These are phyloP conservation scores for Fusarium decemcellulare DNA, from an alignment of 2,329 filamentous ascomycete species.

Conservation along the genomic window DNA sequence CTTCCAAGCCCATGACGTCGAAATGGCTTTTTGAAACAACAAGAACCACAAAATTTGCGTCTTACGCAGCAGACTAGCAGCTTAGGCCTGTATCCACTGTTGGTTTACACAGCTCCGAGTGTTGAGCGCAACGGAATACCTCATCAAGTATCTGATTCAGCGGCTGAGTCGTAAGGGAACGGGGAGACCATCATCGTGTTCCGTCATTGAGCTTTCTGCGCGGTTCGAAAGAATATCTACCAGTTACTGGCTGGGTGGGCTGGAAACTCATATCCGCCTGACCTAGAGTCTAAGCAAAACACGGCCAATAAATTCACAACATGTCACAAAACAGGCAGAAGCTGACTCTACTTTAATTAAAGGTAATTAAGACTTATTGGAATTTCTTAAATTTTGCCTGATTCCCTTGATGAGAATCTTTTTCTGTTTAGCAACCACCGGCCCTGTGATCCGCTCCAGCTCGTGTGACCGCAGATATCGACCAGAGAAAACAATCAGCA, in stretches of 20 bases:
- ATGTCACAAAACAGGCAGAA: too few species aligned
- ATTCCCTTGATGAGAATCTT: too few species aligned
- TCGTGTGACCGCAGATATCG: constrained; percentile 21
- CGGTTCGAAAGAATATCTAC: too few species aligned
- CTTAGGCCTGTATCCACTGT: constrained; percentile 24
- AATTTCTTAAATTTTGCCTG: too few species aligned
- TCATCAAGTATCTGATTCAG: not conserved
- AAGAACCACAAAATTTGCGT: constrained; percentile 38
- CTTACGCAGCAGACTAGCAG: constrained; percentile 22
- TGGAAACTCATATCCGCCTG: too few species aligned
- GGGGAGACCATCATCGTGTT: not conserved
- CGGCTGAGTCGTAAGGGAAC: not conserved
- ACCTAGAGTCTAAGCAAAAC: too few species aligned
- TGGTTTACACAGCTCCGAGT: not conserved
- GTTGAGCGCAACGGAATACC: not conserved
- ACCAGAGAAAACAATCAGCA: constrained; percentile 2
- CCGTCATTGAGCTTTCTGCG: too few species aligned
- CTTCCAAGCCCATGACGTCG: constrained; percentile 40
- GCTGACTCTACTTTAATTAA: too few species aligned
- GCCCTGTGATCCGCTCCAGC: constrained; percentile 1
- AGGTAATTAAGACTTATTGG: too few species aligned
- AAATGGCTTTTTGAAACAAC: constrained; percentile 37
- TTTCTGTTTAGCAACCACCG: not conserved
- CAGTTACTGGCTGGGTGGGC: too few species aligned
- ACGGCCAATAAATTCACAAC: too few species aligned